Evolutionary conservation across 75 land plant genomes (phyloP).

Genomic region (Picea sitchensis): DNA sequence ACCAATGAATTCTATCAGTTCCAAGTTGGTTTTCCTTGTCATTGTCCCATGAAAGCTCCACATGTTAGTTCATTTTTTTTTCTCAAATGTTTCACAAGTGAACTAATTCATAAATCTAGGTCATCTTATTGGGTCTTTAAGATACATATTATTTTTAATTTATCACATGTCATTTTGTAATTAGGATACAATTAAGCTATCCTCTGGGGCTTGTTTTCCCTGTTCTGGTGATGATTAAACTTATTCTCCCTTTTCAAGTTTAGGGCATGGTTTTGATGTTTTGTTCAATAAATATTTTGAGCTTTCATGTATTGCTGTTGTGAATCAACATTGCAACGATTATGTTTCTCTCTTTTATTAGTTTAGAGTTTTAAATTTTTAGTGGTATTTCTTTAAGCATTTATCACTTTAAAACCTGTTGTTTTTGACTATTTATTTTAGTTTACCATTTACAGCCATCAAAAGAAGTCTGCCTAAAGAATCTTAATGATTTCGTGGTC

Average conservation of each 20-base stretch:
- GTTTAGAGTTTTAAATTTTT: not conserved
- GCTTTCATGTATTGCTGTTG: too few species aligned
- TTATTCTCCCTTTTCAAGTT: not conserved
- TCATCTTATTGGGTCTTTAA: not conserved
- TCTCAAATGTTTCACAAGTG: not conserved
- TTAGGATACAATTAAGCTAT: not conserved
- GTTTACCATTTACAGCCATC: too few species aligned
- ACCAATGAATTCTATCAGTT: conserved; percentile 75
- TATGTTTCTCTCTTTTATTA: not conserved
- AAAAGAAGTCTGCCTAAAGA: too few species aligned
- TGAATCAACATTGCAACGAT: too few species aligned
- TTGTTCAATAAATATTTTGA: too few species aligned
- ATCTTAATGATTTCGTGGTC: too few species aligned
- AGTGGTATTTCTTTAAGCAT: too few species aligned
- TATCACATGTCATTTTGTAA: conserved; percentile 38
- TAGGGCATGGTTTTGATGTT: too few species aligned
- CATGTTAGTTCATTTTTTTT: conserved; percentile 42
- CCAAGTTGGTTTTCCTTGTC: conserved; percentile 95
- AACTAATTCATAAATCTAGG: not conserved
- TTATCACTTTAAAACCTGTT: too few species aligned
- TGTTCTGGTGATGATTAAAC: not conserved
- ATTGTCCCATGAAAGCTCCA: conserved; percentile 98
- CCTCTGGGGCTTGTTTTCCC: not conserved
- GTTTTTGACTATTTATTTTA: too few species aligned
- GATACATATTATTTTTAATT: not conserved